Evolutionary conservation across 2,329 filamentous ascomycete genomes (phyloP).

Genomic region (Fusarium sp.): DNA sequence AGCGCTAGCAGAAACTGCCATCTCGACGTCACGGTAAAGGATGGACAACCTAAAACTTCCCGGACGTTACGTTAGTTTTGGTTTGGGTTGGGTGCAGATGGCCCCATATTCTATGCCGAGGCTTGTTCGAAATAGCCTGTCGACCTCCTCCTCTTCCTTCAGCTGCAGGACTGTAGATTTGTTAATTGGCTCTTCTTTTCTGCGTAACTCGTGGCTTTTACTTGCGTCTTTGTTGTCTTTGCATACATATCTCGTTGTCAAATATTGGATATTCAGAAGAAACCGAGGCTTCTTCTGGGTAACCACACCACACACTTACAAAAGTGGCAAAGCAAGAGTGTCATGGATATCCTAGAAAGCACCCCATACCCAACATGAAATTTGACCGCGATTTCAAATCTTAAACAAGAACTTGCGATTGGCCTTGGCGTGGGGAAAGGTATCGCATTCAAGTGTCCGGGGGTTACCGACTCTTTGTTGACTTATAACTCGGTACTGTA

Average conservation of each 20-base stretch:
- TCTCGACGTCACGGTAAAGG: not conserved
- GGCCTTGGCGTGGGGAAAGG: conserved; percentile 1
- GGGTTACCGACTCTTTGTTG: conserved; percentile 16
- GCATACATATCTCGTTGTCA: not conserved
- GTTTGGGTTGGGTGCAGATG: not conserved
- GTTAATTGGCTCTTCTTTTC: not conserved
- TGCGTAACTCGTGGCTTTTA: not conserved
- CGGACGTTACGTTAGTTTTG: not conserved
- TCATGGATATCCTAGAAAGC: conserved; percentile 28
- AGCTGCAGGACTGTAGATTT: not conserved
- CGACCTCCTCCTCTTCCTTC: not conserved
- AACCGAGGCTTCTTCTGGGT: not conserved
- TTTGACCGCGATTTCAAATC: conserved; percentile 14
- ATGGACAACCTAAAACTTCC: not conserved
- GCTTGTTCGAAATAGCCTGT: conserved; percentile 15
- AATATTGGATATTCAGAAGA: not conserved
- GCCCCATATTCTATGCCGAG: conserved; percentile 20
- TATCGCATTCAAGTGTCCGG: not conserved
- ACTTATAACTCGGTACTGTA: conserved; percentile 9
- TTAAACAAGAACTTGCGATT: conserved; percentile 9
- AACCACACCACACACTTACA: conserved; percentile 23
- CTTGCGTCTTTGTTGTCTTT: not conserved
- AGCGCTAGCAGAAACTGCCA: conserved; percentile 18
- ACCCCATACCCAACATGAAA: conserved; percentile 13
- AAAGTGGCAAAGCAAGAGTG: conserved; percentile 35